phyloP scores from a whole-genome alignment of 352 stramenopile species.

The Plasmopara viticola region DNA sequence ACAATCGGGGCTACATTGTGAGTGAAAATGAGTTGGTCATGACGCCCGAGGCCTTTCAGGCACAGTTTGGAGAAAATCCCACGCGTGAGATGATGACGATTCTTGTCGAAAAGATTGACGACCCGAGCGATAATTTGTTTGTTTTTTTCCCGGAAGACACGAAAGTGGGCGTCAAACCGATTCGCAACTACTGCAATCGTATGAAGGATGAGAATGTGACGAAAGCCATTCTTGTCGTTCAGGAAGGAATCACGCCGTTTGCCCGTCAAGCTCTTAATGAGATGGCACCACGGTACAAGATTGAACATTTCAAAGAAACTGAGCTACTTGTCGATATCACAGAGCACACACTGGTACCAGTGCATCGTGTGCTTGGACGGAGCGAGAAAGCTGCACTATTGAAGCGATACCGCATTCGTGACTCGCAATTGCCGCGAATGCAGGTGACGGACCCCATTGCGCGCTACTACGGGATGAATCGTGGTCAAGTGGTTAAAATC shows the following conservation, averaged over 20 bases:
- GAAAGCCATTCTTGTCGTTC: conserved; percentile 97
- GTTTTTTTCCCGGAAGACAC: conserved; percentile 99
- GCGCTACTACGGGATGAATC: conserved; percentile 94
- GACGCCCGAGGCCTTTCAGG: conserved; percentile 90
- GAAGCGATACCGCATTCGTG: conserved; percentile 98
- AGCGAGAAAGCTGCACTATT: conserved; percentile 98
- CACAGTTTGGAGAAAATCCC: conserved; percentile 89
- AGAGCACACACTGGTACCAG: conserved; percentile 97
- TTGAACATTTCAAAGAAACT: conserved; percentile 98
- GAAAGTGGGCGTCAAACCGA: conserved; percentile 98
- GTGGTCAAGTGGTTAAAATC: conserved; percentile 99
- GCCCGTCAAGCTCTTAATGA: conserved; percentile 95
- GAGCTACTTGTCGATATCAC: conserved; percentile 99
- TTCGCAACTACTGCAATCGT: conserved; percentile 92
- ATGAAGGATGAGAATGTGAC: conserved; percentile 97
- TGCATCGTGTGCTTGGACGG: conserved; percentile 95
- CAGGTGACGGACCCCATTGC: conserved; percentile 98
- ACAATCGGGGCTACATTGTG: conserved; percentile 97
- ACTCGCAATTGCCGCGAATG: conserved; percentile 98
- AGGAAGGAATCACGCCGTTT: conserved; percentile 96
- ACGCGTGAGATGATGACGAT: conserved; percentile 95
- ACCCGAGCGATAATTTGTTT: conserved; percentile 94
- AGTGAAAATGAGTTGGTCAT: conserved; percentile 95
- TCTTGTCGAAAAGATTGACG: conserved; percentile 89
- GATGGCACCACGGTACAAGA: conserved; percentile 88